Evolutionary conservation across 1,139 yeast species (phyloP), one percentile per base, ranked within the genome.

Genomic region (Fermentozyma sake): DNA sequence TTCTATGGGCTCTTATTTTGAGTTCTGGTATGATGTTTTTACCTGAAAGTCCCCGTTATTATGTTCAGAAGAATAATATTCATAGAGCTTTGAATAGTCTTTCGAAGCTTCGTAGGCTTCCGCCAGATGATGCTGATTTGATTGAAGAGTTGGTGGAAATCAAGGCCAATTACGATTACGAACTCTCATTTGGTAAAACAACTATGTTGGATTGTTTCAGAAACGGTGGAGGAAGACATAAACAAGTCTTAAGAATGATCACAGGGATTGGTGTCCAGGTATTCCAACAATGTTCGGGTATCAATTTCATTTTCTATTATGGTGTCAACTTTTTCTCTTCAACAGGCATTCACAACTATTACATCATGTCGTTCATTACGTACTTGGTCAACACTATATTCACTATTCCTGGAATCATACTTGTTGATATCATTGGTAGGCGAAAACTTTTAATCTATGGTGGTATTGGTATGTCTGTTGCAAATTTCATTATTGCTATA

Each of bases 121-220:
- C 70, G 1, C 40, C 48, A 2, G 70, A 72, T 38, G 86, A 81
- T 48, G 72, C 78, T 3, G 79, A 74, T 31, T 58, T 81, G 22
- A 68, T 82, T 32, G 89, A 82, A 54, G 91, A 81, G 50, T 56
- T 81, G 31, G 83, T 80, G 14, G 91, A 82, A 45, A 80, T 82
- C 33, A 81, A 81, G 44, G 89, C 89, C 3, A 74, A 78, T 37
- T 79, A 78, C 50, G 89, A 81, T 50, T 80, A 80, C 50, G 89
- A 81, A 48, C 56, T 68, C 44, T 76, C 83, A 14, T 76, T 76
- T 43, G 83, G 85, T 1, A 52, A 63, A 18, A 65, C 77, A 0
- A 54, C 73, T 3, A 46, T 74, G 24, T 44, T 61, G 20, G 89
- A 81, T 49, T 79, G 87, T 46, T 81, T 82, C 49, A 61, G 67